Conservation (phyloP, 345 rosid species). For the Fremontodendron californicum region DNA sequence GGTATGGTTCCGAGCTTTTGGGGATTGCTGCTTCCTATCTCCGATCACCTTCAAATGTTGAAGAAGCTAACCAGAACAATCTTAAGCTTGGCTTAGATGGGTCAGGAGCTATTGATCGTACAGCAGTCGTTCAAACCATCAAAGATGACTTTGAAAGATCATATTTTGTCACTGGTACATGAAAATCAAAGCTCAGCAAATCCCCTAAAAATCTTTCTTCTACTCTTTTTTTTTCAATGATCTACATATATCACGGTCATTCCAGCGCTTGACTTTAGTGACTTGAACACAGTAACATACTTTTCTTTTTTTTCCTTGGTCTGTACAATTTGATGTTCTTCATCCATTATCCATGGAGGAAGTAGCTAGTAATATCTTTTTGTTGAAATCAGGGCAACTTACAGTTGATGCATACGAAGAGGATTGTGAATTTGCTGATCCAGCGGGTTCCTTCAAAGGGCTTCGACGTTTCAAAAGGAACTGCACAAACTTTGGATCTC, state of each 20-base stretch:
- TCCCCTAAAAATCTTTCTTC: background rate
- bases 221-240: background rate
- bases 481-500: conserved; percentile 78
- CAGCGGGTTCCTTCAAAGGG: conserved; percentile 94
- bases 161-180: conserved; percentile 79
- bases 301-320: background rate
- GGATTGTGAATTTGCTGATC: conserved; percentile 92
- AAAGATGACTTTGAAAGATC: conserved; percentile 72
- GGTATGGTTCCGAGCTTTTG: conserved; percentile 93
- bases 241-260: background rate
- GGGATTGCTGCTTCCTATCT: conserved; percentile 83
- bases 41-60: conserved; percentile 34
- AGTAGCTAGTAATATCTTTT: background rate
- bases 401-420: conserved; percentile 77
- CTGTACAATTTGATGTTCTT: background rate
- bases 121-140: conserved; percentile 50
- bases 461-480: conserved; percentile 86
- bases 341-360: background rate
- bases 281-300: background rate
- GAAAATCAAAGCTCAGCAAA: background rate
- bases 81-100: conserved; percentile 38
- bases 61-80: conserved; percentile 18
- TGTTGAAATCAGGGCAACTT: conserved; percentile 51
- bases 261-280: background rate
- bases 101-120: conserved; percentile 54